Evolutionary conservation across 139 green algal species (phyloP), one percentile per base, ranked within the genome.

Genomic region (Prasinococcaceae sp.): DNA sequence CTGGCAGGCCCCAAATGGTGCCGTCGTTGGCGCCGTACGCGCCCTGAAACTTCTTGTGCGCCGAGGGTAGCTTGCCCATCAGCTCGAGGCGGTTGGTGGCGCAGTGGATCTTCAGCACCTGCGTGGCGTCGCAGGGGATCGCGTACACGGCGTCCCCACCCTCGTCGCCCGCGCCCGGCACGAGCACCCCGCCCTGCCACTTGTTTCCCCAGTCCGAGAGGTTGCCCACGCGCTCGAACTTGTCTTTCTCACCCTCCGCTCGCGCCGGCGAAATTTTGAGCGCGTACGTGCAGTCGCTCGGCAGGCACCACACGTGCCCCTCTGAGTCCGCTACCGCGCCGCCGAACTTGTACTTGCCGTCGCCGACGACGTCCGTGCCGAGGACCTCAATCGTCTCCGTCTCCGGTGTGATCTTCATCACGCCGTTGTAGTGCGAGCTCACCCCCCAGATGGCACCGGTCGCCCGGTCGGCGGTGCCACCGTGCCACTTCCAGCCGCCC

Each of bases 401-500:
- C 33, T 41, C 33, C 12, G 33, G 33, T 12, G 14, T 12, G 33
- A 41, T 41, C 33, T 41, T 41, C 33, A 41, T 12, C 12, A 41
- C 33, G 43, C 16, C 43, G 24, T 33, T 20, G 19, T n/a, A 6
- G 23, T 50, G 19, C 4, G 17, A 33, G 6, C 19, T n/a, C 4
- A 50, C 19, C 6, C 43, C 43, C 16, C 23, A 50, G 29, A 50
- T 50, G 9, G 23, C 9, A 17, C 23, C 20, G 24, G 16, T 20
- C 5, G 19, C 24, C 5, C 5, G 6, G 26, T 17, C 23, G 24
- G 43, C 24, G 43, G 23, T 17, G 9, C 43, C 43, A 20, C 43
- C 43, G 43, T 50, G 43, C 43, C 43, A 50, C 22, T 50, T 50
- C 25, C 26, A 50, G 8, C 43, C 43, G 14, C 43, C 43, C 26